phyloP scores from a whole-genome alignment of 1,284 basidiomycete genomes.

The Cutaneotrichosporon sp. region DNA sequence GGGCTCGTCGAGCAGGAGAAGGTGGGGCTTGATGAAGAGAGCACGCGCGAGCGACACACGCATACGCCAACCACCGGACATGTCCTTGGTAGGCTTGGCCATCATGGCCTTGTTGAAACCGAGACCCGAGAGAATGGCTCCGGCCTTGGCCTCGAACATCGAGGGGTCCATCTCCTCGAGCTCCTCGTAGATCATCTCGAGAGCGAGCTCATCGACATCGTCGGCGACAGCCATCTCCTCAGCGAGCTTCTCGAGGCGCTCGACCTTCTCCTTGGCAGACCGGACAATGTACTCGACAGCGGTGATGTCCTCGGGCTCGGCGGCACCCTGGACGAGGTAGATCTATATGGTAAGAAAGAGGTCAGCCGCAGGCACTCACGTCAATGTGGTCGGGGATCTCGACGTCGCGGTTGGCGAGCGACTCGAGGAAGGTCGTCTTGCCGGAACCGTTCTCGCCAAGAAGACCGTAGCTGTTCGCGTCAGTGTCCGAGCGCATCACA shows the following conservation, averaged over 20 bases:
- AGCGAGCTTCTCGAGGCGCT: constrained; percentile 89
- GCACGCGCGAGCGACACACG: constrained; percentile 94
- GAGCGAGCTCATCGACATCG: constrained; percentile 79
- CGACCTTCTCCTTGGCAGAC: constrained; percentile 91
- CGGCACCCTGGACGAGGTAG: constrained; percentile 93
- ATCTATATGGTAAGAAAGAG: constrained; percentile 57
- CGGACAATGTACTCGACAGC: constrained; percentile 94
- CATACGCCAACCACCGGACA: constrained; percentile 99
- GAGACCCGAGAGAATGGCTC: constrained; percentile 92
- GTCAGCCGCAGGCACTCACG: constrained; percentile 39
- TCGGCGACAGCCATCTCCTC: constrained; percentile 91
- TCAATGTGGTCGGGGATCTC: constrained; percentile 94
- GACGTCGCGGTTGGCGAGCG: constrained; percentile 85
- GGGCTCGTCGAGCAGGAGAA: constrained; percentile 82
- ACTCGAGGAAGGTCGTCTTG: constrained; percentile 64
- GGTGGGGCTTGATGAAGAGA: constrained; percentile 93
- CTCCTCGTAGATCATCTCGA: constrained; percentile 90
- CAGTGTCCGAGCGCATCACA: not conserved
- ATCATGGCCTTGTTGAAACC: constrained; percentile 92
- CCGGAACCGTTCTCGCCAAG: constrained; percentile 97
- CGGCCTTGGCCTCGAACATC: constrained; percentile 95
- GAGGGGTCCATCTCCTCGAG: constrained; percentile 94
- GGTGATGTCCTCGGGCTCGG: constrained; percentile 92
- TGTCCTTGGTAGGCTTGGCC: constrained; percentile 94
- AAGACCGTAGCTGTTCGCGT: constrained; percentile 67